Evolutionary conservation across 164 flowering plant genomes (phyloP), one percentile per base, ranked within the genome.

Genomic region (Chimonanthus praecox): DNA sequence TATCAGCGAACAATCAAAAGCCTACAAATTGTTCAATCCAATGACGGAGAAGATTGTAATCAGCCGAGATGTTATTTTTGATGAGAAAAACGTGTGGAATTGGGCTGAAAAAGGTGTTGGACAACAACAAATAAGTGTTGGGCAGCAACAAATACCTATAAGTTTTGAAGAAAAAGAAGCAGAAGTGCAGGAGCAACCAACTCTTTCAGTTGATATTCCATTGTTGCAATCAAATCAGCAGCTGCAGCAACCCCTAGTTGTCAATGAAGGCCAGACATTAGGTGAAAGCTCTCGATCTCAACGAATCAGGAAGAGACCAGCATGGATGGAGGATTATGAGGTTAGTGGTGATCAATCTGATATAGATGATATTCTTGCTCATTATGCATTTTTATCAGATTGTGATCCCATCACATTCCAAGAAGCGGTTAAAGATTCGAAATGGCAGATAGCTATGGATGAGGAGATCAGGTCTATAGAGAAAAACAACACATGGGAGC

Each of bases 141-240:
- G 21, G 18, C 3, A 21, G 21, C 44, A 64, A 64, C 8, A 64
- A n/a, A 74, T 48, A 47, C 16, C 3, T 47, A 33, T 69, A 4
- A n/a, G n/a, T 69, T 69, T 69, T 69, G 58, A 69, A 10, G 58
- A 69, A 16, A 18, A 47, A 49, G 44, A 20, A 69, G 33, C 50
- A 18, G 9, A 47, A 20, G n/a, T 49, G 58, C 43, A 69, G n/a
- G 0, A 3, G 58, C 71, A 69, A 8, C 45, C 43, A 18, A 48
- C 58, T 7, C 58, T 49, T 69, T 47, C 15, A 49, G 63, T 0
- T 8, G 18, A 13, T 60, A 3, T 5, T 60, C 13, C 16, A 18
- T 60, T 60, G 63, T 18, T 60, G 33, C 63, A 60, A 8, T 60
- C 63, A 60, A 5, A 60, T 18, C 63, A 60, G 63, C 63, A 60